Conservation (phyloP, 2,329 filamentous ascomycete genomes). For the Aspergillus sp. region DNA sequence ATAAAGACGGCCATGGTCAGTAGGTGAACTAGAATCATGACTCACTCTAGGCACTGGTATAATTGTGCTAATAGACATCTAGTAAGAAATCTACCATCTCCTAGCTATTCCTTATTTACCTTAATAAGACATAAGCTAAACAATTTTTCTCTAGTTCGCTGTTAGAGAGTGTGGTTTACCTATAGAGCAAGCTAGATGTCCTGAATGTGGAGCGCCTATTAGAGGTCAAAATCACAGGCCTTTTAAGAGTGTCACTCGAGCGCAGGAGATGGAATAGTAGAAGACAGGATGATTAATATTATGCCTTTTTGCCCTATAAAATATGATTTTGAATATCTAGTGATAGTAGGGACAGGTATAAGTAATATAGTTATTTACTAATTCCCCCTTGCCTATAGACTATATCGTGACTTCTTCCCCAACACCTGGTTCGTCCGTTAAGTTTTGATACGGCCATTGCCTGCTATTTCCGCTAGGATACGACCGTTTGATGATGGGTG, state of each 20-base stretch:
- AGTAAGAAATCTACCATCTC: conserved; percentile 1
- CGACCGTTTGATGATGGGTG: not conserved
- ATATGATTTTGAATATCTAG: conserved; percentile 1
- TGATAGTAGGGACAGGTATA: not conserved
- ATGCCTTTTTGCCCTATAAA: not conserved
- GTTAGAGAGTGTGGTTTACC: conserved; percentile 13
- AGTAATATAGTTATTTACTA: not conserved
- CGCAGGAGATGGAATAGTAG: conserved; percentile 8
- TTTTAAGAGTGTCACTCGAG: conserved; percentile 6
- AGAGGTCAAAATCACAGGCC: conserved; percentile 8
- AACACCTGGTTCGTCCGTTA: not conserved
- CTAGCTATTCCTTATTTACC: not conserved
- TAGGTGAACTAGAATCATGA: not conserved
- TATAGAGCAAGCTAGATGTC: conserved; percentile 9
- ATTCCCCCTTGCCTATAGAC: not conserved
- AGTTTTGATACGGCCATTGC: not conserved
- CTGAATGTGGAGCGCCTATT: conserved; percentile 10
- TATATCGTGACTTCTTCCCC: conserved; percentile 1
- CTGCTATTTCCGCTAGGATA: not conserved
- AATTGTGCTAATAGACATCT: conserved; percentile 11
- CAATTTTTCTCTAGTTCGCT: not conserved
- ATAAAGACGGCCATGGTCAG: conserved; percentile 10
- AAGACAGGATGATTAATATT: not conserved
- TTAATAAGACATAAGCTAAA: not conserved
- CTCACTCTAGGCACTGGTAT: conserved; percentile 12